These are phyloP conservation scores for Agaricus bisporus DNA, from an alignment of 768 basidiomycete genomes.

Conservation along the genomic window DNA sequence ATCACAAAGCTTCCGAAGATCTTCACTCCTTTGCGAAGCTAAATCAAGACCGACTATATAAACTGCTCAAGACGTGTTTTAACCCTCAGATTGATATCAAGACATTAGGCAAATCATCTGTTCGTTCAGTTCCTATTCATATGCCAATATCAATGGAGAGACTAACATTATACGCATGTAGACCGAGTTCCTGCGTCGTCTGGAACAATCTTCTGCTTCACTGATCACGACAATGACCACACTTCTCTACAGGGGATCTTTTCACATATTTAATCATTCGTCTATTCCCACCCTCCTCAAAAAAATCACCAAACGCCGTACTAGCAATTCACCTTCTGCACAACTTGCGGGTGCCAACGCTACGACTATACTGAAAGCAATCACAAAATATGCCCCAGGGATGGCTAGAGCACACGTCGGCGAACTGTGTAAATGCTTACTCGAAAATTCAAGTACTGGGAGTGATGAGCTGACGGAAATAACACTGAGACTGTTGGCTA, in stretches of 20 bases:
- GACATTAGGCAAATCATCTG: conserved; percentile 69
- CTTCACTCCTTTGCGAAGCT: conserved; percentile 76
- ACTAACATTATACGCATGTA: conserved; percentile 21
- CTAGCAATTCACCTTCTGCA: conserved; percentile 27
- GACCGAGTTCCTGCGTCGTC: conserved; percentile 73
- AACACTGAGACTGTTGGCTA: conserved; percentile 71
- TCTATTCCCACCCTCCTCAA: conserved; percentile 78
- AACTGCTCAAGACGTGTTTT: conserved; percentile 72
- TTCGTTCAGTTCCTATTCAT: conserved; percentile 24
- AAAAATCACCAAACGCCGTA: conserved; percentile 48
- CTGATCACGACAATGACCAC: conserved; percentile 61
- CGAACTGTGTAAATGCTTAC: conserved; percentile 62
- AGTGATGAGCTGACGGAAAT: conserved; percentile 49
- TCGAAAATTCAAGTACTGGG: conserved; percentile 44
- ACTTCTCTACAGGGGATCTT: conserved; percentile 64
- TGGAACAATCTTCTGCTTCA: conserved; percentile 63
- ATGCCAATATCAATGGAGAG: background rate
- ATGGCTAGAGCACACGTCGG: conserved; percentile 69
- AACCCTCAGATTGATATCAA: conserved; percentile 84
- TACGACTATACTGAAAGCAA: conserved; percentile 38
- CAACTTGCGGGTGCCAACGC: conserved; percentile 39
- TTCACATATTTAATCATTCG: conserved; percentile 78
- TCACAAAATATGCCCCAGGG: conserved; percentile 72
- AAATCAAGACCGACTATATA: conserved; percentile 85
- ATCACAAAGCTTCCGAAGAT: conserved; percentile 72